Evolutionary conservation across 1,284 basidiomycete species (phyloP), one percentile per base, ranked within the genome.

Genomic region (Bondarzewia mesenterica): DNA sequence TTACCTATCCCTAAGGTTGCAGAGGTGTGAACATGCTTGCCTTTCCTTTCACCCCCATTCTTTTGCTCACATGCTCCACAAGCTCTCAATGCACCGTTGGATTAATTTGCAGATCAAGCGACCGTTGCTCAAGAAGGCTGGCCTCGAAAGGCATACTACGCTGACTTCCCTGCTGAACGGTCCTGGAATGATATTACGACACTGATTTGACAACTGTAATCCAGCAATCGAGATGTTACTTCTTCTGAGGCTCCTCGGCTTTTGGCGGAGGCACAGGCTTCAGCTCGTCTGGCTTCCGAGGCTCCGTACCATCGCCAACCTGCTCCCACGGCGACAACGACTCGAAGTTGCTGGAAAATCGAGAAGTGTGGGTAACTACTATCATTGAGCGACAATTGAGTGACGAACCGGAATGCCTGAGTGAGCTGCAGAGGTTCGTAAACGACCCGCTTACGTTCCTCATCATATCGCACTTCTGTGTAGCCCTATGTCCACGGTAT

Each of bases 361-460:
- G 26, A 50, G 41, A 37, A 46, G 47, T 4, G 32, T 36, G 22
- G 29, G 49, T 26, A 41, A 15, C 39, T 36, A 29, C 20, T 10
- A 20, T 18, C 15, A 29, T n/a, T 12, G 42, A 29, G 32, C 8
- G 7, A 16, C n/a, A 40, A 40, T 10, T 40, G 3, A 41, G 15
- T 12, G n/a, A 65, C 73, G 53, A 57, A 92, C 89, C 95, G 82
- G 85, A 96, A 99, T 39, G 95, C 95, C 69, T 99, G 96, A 7
- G 94, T 94, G 56, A 99, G 79, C 65, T 99, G 96, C 49, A 99
- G 74, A 23, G 96, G 96, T 66, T 99, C 96, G 60, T 95, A 95
- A 21, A 99, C 93, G 50, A 99, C 93, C 42, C 95, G 90, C 73
- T 99, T 99, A 65, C 90, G 85, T 72, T 97, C 95, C 72, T 99